Conservation (phyloP, 495 filamentous ascomycete genomes). For the Talaromyces proteolyticus region DNA sequence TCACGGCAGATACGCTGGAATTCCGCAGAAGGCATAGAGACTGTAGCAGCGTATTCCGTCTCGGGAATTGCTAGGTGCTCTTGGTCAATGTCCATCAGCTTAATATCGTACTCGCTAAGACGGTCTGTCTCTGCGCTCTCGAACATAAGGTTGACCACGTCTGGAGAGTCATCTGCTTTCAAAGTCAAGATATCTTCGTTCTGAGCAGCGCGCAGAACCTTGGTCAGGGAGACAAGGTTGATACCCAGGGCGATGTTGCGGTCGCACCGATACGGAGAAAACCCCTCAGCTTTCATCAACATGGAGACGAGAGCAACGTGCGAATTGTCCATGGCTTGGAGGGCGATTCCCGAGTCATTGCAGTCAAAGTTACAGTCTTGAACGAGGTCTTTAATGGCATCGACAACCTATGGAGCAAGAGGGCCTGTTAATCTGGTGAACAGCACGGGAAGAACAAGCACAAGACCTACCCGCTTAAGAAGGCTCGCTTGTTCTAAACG, state of each 20-base stretch:
- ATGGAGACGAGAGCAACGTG: conserved; percentile 98
- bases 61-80: conserved; percentile 98
- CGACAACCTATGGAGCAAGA: conserved; percentile 65
- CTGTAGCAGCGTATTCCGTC: conserved; percentile 91
- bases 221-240: conserved; percentile 92
- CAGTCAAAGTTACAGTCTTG: conserved; percentile 99
- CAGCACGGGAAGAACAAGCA: background rate
- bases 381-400: conserved; percentile 98
- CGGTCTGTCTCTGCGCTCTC: conserved; percentile 87
- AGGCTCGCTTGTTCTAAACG: conserved; percentile 89
- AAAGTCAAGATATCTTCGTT: conserved; percentile 93
- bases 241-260: conserved; percentile 97
- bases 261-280: conserved; percentile 97
- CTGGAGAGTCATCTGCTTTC: conserved; percentile 95
- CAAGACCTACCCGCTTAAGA: conserved; percentile 78
- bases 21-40: conserved; percentile 82
- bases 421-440: conserved; percentile 6
- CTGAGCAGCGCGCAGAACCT: conserved; percentile 91
- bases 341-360: conserved; percentile 97
- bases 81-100: conserved; percentile 99
- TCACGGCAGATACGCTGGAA: conserved; percentile 95
- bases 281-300: conserved; percentile 92
- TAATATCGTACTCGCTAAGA: conserved; percentile 97
- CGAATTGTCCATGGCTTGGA: conserved; percentile 99
- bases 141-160: conserved; percentile 91